phyloP scores from a whole-genome alignment of 345 rosid genomes.

The Mangifera indica region DNA sequence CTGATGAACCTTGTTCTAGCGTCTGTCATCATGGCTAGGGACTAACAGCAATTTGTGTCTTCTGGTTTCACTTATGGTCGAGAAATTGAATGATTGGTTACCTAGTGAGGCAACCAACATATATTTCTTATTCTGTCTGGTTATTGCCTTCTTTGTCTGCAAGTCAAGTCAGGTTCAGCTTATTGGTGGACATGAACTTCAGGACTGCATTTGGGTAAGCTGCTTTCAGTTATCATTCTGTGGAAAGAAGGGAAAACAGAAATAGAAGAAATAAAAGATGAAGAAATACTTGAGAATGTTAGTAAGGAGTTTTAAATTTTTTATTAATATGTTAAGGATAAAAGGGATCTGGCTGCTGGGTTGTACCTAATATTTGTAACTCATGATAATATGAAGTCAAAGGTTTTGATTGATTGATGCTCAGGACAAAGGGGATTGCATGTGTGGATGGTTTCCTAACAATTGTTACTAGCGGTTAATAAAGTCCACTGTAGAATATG shows the following conservation, averaged over 20 bases:
- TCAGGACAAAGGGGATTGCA: background rate
- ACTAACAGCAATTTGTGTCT: conserved; percentile 8
- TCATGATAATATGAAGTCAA: background rate
- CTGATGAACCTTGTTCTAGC: conserved; percentile 23
- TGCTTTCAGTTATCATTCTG: conserved; percentile 9
- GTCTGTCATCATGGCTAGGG: conserved; percentile 42
- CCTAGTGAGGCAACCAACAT: conserved; percentile 17
- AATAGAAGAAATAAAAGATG: background rate
- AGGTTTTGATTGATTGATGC: background rate
- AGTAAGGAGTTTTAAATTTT: background rate
- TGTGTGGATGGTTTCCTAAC: background rate
- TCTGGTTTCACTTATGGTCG: conserved; percentile 22
- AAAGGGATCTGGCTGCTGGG: background rate
- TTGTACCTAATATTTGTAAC: background rate
- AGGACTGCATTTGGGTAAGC: background rate
- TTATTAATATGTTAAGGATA: background rate
- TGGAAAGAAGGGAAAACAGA: background rate
- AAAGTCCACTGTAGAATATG: background rate
- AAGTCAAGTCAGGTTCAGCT: conserved; percentile 4
- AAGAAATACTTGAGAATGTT: background rate
- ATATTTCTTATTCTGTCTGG: conserved; percentile 10
- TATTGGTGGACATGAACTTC: conserved; percentile 13
- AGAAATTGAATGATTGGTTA: conserved; percentile 16
- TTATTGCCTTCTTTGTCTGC: conserved; percentile 15
- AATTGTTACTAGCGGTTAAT: background rate